Evolutionary conservation across 2,329 filamentous ascomycete species (phyloP), one percentile per base, ranked within the genome.

Genomic region (Hypomyces rosellus): DNA sequence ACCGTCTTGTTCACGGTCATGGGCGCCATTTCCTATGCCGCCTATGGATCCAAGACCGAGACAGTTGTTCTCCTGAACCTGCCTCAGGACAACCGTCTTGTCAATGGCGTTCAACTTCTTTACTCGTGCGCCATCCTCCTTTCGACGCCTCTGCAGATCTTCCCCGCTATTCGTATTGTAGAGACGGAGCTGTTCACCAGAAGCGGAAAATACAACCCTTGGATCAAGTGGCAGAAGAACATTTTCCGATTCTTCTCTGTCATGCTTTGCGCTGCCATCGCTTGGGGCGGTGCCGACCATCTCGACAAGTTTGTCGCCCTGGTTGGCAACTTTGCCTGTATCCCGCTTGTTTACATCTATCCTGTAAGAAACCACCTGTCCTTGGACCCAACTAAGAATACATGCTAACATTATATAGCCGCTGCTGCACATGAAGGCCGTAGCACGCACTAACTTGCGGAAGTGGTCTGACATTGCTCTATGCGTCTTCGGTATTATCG

Each of bases 171-270:
- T 62, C 87, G 92, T 64, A 99, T 99, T 63, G 89, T 89, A 34
- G 91, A 95, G 70, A 96, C 95, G 60, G 89, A 90, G 58, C 77
- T 97, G 6, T 99, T 97, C 69, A 95, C 88, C 20, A 80, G 87
- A 64, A 96, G 90, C 55, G 91, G 93, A 60, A 99, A 99, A 71
- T 96, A 96, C 73, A 96, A 97, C 65, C 91, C 90, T 1, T 93
- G 89, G 65, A 95, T 99, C 75, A 99, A 99, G 74, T 99, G 93
- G 93, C 88, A 97, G 77, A 99, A 99, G 82, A 99, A 99, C 61
- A 74, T 86, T 34, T 99, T 96, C 75, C 86, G 93, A 49, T 99
- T 97, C 76, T 85, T 92, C 64, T 82, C 96, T 55, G 93, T 97
- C 46, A 81, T 88, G 62, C 69, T 93, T 20, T 97, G 93, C 63